Evolutionary conservation across 1,284 basidiomycete species (phyloP).

Genomic region (Cutaneotrichosporon sp.): DNA sequence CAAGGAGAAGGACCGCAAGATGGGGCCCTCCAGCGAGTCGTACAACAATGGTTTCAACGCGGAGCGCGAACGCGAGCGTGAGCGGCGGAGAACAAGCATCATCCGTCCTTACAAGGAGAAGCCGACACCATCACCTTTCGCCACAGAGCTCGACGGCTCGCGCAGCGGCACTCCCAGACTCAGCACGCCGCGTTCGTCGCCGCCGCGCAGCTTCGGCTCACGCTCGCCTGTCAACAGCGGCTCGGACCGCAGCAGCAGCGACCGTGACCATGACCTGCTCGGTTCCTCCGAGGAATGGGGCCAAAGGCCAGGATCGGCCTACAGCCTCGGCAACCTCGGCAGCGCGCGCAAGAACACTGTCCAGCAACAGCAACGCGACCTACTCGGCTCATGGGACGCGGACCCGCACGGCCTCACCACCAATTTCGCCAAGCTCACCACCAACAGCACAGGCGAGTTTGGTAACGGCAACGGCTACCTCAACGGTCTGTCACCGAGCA

Average conservation of each 20-base stretch:
- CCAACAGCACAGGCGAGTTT: constrained; percentile 1
- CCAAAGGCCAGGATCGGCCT: too few species aligned
- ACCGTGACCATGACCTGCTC: background rate
- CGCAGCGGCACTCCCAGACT: constrained; percentile 1
- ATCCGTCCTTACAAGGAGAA: constrained; percentile 15
- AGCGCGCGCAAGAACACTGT: background rate
- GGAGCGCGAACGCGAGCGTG: constrained; percentile 12
- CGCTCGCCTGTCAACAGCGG: constrained; percentile 2
- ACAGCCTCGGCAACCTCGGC: background rate
- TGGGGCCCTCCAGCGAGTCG: constrained; percentile 28
- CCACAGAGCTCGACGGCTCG: constrained; percentile 10
- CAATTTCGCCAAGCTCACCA: constrained; percentile 23
- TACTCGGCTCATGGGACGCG: constrained; percentile 36
- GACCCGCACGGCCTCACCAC: constrained; percentile 34
- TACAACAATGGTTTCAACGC: constrained; percentile 22
- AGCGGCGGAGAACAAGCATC: constrained; percentile 18
- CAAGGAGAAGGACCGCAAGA: constrained; percentile 10
- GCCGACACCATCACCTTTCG: constrained; percentile 21
- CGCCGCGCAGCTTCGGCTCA: constrained; percentile 1
- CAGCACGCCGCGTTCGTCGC: background rate
- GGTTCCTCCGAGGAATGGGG: constrained; percentile 3
- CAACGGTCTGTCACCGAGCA: background rate
- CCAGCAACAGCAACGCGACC: constrained; percentile 13
- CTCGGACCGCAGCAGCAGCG: background rate
- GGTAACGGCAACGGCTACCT: background rate